phyloP scores from a whole-genome alignment of 2,329 filamentous ascomycete species.

The Fusarium duplospermum region DNA sequence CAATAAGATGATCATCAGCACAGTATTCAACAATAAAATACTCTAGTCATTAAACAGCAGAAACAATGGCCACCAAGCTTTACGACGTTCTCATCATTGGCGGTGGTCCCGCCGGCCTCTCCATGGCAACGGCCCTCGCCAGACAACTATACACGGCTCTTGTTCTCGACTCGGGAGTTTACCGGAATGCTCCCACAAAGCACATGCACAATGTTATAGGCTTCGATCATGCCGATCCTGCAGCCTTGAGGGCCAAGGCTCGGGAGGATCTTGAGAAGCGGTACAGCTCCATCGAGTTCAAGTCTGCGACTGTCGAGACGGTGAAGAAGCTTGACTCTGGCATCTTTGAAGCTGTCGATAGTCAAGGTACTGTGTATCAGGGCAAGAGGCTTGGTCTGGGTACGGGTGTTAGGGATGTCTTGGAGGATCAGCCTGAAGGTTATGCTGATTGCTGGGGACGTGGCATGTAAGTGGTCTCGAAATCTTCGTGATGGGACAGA shows the following conservation, averaged over 20 bases:
- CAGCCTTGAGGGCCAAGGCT: constrained; percentile 50
- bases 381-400: constrained; percentile 68
- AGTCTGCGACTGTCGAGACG: constrained; percentile 41
- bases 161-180: constrained; percentile 62
- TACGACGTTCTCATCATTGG: constrained; percentile 66
- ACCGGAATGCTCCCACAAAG: constrained; percentile 60
- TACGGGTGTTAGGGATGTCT: constrained; percentile 63
- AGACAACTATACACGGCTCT: constrained; percentile 61
- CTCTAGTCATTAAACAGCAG: neutral
- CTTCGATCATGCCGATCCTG: constrained; percentile 53
- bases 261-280: constrained; percentile 49
- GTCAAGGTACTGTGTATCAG: constrained; percentile 53
- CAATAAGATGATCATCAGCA: neutral
- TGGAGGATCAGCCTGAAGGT: constrained; percentile 61
- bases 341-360: constrained; percentile 55
- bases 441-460: constrained; percentile 66
- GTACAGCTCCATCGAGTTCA: constrained; percentile 51
- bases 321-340: constrained; percentile 46
- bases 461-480: constrained; percentile 55
- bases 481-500: neutral
- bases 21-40: neutral
- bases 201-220: constrained; percentile 61
- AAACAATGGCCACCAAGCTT: constrained; percentile 38
- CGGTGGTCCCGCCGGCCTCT: constrained; percentile 64
- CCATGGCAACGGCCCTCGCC: constrained; percentile 58